Base-by-base conservation (phyloP, 345 rosid genomes). In the Bretschneidera sinensis region DNA sequence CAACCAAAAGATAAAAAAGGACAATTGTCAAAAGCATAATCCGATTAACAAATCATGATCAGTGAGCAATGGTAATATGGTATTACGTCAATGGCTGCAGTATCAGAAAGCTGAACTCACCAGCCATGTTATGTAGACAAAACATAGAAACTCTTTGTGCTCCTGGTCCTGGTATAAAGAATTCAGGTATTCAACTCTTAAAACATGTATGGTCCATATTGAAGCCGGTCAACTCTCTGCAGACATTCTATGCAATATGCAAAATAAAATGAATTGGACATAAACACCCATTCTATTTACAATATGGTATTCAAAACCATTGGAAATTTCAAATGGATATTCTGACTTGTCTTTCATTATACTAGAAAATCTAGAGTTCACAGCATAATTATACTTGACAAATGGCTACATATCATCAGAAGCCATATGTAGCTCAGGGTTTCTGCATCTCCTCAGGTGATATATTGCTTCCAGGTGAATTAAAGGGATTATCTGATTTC, bases 361-460 rank as follows among this genome's bases (percentile, higher is more conserved):
- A 43, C 21, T 16, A 28, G 43, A 62, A 51, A 61, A 45, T 61
- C 11, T 23, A 52, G 61, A 65, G 25, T 43, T 39, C 48, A n/a
- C 4, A n/a, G 48, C 35, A 15, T 23, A 35, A 21, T 21, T 35
- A 20, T 22, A 21, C 25, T 10, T 39, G 54, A 21, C 10, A 22
- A 39, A 55, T 9, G 18, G 6, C 35, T 2, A 39, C n/a, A 9
- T 31, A 31, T 31, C 9, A 22, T 50, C 18, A 7, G 49, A 31
- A 49, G 39, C 55, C 6, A 10, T 52, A 59, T 35, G 55, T 17
- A 67, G 54, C 58, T 81, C 66, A 85, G 23, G 79, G 74, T 56
- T 80, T 76, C 57, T 75, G 72, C 51, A 55, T 73, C 71, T 84
- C 89, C 64, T 85, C 96, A 0, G 85, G 51, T 35, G 96, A 73